phyloP scores from a whole-genome alignment of 163 green algal genomes.

The Scenedesmus sp. region DNA sequence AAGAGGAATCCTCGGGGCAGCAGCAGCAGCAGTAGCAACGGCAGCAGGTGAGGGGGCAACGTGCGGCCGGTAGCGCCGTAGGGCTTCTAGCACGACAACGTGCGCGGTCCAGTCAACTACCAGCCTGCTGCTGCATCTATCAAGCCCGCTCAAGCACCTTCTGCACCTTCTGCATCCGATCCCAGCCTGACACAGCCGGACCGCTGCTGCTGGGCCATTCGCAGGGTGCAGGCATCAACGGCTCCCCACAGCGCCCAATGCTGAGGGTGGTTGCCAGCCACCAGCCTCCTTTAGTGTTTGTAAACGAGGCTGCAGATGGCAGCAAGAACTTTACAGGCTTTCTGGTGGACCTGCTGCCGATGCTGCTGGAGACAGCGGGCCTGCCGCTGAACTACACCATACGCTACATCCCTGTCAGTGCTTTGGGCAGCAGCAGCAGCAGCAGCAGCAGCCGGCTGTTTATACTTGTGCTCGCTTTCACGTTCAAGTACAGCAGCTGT shows the following conservation, averaged over 20 bases:
- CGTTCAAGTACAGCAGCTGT: no score
- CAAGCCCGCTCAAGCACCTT: no score
- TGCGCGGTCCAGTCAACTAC: no score
- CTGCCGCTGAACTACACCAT: not conserved
- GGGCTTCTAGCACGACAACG: no score
- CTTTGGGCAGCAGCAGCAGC: no score
- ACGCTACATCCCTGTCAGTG: not conserved
- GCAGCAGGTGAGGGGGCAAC: no score
- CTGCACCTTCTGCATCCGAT: no score
- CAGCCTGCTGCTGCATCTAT: no score
- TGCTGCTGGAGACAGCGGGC: constrained; percentile 15
- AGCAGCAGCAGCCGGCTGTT: not conserved
- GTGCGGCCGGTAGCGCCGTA: no score
- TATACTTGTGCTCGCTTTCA: no score
- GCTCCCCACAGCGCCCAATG: not conserved
- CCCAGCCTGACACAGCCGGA: not conserved
- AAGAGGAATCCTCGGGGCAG: no score
- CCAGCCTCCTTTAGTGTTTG: constrained; percentile 21
- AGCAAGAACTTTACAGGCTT: not conserved
- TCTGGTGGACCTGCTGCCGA: constrained; percentile 32
- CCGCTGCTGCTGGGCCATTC: not conserved
- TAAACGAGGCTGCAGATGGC: not conserved
- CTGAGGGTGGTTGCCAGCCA: not conserved
- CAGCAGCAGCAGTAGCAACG: no score
- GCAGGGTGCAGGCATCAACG: not conserved